Percentiles rank a stretch among this genome's conserved stretches.
Conservation (phyloP, 225 moss, liverwort and hornwort genomes). For the Bryum argenteum region DNA sequence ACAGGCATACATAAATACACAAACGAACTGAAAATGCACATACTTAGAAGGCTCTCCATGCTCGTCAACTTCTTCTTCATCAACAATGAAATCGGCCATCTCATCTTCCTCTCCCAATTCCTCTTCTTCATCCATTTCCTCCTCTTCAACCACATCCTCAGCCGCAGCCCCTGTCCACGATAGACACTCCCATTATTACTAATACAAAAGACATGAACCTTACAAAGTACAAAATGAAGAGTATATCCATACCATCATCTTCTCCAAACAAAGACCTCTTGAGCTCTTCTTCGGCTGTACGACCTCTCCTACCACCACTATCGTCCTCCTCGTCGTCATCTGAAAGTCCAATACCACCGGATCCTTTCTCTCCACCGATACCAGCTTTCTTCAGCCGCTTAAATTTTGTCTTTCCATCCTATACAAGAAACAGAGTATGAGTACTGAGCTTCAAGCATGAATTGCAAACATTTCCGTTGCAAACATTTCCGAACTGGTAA, state of each 20-base stretch:
- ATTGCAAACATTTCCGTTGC: too few species aligned
- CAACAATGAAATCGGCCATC: slow-evolving; percentile 99
- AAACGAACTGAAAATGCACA: slow-evolving; percentile 14
- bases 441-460: neutral
- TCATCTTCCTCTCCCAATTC: slow-evolving; percentile 97
- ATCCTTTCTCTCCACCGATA: slow-evolving; percentile 69
- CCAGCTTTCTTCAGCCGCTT: slow-evolving; percentile 92
- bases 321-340: slow-evolving; percentile 97
- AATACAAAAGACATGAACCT: slow-evolving; percentile 19
- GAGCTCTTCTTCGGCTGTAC: slow-evolving; percentile 95
- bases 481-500: too few species aligned
- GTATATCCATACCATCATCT: slow-evolving; percentile 73
- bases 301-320: slow-evolving; percentile 76
- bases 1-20: slow-evolving; percentile 17
- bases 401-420: slow-evolving; percentile 92
- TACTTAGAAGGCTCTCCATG: slow-evolving; percentile 92
- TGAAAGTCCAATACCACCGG: slow-evolving; percentile 64
- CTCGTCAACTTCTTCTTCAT: slow-evolving; percentile 97
- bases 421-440: slow-evolving; percentile 6
- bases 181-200: slow-evolving; percentile 10
- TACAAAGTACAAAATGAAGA: slow-evolving; percentile 5
- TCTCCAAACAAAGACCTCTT: slow-evolving; percentile 89
- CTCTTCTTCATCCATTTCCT: slow-evolving; percentile 79
- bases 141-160: slow-evolving; percentile 89
- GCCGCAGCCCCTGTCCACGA: slow-evolving; percentile 68